Evolutionary conservation across 305 asterid genomes (phyloP).

Genomic region (Fraxinus platypoda): DNA sequence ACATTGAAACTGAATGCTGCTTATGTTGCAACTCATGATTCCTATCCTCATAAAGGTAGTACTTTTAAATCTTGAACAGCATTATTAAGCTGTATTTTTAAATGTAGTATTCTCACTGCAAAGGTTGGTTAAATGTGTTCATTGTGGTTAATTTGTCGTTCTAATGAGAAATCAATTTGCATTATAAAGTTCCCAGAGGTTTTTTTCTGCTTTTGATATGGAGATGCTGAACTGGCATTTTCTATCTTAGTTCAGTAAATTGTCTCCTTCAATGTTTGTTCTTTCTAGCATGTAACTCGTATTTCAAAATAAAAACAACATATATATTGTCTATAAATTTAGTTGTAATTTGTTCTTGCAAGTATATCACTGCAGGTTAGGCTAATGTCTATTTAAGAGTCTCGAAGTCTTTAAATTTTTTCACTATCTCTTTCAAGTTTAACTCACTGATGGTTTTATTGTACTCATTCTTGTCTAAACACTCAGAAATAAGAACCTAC

Average conservation of each 20-base stretch:
- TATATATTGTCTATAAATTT: neutral
- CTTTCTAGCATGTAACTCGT: neutral
- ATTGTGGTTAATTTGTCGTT: constrained; percentile 1
- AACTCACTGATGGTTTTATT: neutral
- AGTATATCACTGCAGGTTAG: neutral
- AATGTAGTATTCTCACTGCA: neutral
- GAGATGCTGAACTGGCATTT: constrained; percentile 1
- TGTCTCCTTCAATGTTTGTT: neutral
- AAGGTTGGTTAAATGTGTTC: neutral
- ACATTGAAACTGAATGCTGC: neutral
- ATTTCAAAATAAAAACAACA: neutral
- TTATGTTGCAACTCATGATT: constrained; percentile 1
- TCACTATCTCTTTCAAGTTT: neutral
- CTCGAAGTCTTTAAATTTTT: neutral
- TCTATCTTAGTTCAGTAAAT: neutral
- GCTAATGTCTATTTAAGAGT: neutral
- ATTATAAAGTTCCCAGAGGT: neutral
- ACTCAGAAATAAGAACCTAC: neutral
- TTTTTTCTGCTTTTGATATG: constrained; percentile 4
- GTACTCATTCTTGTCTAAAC: neutral
- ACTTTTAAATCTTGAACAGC: neutral
- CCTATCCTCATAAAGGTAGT: neutral
- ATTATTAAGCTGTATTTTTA: neutral
- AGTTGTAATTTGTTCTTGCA: neutral
- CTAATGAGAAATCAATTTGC: neutral